Conservation (phyloP, 2,329 filamentous ascomycete genomes). For the Huntiella decipiens region DNA sequence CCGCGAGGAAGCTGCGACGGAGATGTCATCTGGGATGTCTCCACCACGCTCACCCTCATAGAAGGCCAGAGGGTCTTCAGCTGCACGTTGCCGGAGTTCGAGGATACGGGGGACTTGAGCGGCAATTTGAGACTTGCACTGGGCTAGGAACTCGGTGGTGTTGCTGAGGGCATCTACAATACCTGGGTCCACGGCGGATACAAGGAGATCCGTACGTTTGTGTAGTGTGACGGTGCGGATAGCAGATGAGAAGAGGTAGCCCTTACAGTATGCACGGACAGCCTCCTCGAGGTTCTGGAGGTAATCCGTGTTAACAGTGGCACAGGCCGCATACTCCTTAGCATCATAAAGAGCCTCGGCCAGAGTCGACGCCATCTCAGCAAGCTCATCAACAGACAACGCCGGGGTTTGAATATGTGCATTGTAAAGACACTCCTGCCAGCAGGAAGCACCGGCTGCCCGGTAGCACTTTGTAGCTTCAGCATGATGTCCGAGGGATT, state of each 20-base stretch:
- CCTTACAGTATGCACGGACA: conserved; percentile 65
- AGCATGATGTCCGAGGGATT: conserved; percentile 57
- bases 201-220: conserved; percentile 41
- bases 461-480: conserved; percentile 71
- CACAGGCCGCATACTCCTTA: conserved; percentile 67
- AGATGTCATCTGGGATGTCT: conserved; percentile 82
- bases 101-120: conserved; percentile 73
- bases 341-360: conserved; percentile 64
- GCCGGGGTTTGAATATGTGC: conserved; percentile 48
- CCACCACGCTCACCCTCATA: conserved; percentile 59
- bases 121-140: conserved; percentile 69
- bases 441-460: conserved; percentile 53
- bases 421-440: conserved; percentile 76
- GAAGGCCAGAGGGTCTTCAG: conserved; percentile 71
- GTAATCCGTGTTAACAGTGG: conserved; percentile 65
- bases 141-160: conserved; percentile 79
- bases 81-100: conserved; percentile 65
- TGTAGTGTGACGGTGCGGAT: conserved; percentile 53
- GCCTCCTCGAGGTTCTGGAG: conserved; percentile 52
- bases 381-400: conserved; percentile 39
- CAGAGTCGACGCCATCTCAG: conserved; percentile 51
- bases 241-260: conserved; percentile 76
- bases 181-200: conserved; percentile 51
- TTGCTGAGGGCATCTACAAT: conserved; percentile 64
- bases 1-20: conserved; percentile 64